A percentile compares a stretch with the other conserved stretches of the same genome.
Conservation (phyloP, 805 yeast species). For the Nakazawaea wyomingensis region DNA sequence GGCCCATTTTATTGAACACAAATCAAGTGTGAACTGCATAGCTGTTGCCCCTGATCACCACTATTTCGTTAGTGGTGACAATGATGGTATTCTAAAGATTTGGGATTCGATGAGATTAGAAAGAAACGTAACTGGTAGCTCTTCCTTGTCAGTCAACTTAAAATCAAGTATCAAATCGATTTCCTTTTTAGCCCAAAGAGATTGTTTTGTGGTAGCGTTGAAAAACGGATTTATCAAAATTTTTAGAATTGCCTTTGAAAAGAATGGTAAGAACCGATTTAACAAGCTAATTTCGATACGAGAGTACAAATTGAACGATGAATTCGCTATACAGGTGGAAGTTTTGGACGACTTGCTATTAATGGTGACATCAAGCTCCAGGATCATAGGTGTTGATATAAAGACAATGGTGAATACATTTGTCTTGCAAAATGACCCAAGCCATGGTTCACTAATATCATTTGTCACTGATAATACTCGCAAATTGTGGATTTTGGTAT, state of each 20-base stretch:
- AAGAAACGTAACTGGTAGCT: constrained; percentile 48
- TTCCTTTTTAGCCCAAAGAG: constrained; percentile 45
- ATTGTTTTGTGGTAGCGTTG: constrained; percentile 55
- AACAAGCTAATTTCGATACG: constrained; percentile 30
- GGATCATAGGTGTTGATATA: constrained; percentile 51
- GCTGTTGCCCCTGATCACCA: constrained; percentile 56
- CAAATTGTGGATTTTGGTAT: constrained; percentile 62
- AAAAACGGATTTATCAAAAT: constrained; percentile 40
- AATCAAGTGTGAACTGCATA: constrained; percentile 50
- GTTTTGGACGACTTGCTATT: constrained; percentile 38
- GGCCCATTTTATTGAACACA: constrained; percentile 59
- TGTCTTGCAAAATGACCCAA: constrained; percentile 46
- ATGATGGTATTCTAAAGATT: constrained; percentile 61
- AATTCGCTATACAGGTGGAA: constrained; percentile 37
- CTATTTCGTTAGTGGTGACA: constrained; percentile 74
- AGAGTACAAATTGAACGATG: constrained; percentile 30
- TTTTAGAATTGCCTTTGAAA: constrained; percentile 31
- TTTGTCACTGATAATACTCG: constrained; percentile 48
- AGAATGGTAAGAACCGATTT: constrained; percentile 16
- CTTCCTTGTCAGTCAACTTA: constrained; percentile 42
- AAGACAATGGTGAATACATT: constrained; percentile 42
- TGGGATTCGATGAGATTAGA: constrained; percentile 75
- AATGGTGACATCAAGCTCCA: constrained; percentile 47
- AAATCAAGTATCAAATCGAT: constrained; percentile 46
- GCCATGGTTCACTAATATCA: constrained; percentile 62